Conservation (phyloP, 345 rosid genomes). For the Brassica carinata region DNA sequence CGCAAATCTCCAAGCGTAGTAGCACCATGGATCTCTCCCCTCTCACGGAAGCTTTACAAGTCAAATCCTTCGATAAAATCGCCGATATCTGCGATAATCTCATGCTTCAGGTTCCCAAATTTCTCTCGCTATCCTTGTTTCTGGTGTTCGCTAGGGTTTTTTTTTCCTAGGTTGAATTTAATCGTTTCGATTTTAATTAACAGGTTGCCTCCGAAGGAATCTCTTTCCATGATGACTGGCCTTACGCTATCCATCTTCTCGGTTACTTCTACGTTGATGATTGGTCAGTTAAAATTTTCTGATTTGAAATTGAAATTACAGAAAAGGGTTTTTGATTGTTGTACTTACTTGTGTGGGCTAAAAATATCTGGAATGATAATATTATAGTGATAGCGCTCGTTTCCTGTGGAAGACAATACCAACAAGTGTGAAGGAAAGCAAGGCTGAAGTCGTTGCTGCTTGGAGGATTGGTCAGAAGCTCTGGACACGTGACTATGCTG, state of each 20-base stretch:
- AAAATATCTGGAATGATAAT: too few species aligned
- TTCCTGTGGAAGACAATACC: constrained; percentile 88
- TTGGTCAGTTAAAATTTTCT: constrained; percentile 44
- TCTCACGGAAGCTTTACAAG: constrained; percentile 59
- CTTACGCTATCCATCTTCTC: constrained; percentile 75
- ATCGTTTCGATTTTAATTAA: not conserved
- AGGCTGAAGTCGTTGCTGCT: constrained; percentile 66
- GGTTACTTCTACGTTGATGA: constrained; percentile 68
- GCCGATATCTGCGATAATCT: constrained; percentile 79
- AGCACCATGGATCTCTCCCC: constrained; percentile 66
- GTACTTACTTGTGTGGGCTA: too few species aligned
- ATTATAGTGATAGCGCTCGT: constrained; percentile 66
- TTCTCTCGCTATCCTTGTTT: constrained; percentile 5
- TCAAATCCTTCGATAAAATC: constrained; percentile 57
- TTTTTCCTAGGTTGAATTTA: not conserved
- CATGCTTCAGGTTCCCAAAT: constrained; percentile 61
- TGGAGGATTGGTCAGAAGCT: constrained; percentile 85
- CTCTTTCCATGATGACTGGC: constrained; percentile 84
- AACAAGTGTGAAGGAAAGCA: constrained; percentile 60
- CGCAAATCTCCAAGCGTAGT: not conserved
- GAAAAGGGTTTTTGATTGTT: not conserved
- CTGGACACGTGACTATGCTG: constrained; percentile 78
- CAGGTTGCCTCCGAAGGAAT: constrained; percentile 76
- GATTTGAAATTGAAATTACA: not conserved
- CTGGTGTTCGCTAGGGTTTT: constrained; percentile 20